Conservation (phyloP, 345 rosid genomes). For the Conringia planisiliqua region DNA sequence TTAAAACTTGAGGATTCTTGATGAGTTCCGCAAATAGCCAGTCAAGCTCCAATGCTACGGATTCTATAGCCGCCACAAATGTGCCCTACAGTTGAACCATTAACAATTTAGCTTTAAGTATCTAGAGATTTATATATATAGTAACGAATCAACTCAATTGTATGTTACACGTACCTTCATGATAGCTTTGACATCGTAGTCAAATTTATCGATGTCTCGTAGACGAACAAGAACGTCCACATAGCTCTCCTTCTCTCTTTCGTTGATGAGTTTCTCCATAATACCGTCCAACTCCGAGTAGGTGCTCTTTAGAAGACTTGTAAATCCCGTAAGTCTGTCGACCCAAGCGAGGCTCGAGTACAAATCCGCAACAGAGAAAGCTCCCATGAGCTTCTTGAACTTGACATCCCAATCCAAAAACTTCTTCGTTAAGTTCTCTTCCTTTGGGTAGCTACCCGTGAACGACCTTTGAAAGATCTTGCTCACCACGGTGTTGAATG, state of each 20-base stretch:
- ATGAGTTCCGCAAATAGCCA: conserved; percentile 31
- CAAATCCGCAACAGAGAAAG: conserved; percentile 16
- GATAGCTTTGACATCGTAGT: conserved; percentile 35
- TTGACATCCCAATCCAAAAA: conserved; percentile 43
- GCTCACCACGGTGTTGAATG: conserved; percentile 4
- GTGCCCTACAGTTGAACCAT: conserved; percentile 18
- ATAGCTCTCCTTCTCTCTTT: conserved; percentile 20
- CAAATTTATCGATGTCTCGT: conserved; percentile 18
- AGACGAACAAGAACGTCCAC: conserved; percentile 31
- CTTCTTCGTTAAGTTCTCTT: conserved; percentile 39
- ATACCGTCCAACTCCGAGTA: conserved; percentile 16
- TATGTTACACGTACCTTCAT: conserved; percentile 16
- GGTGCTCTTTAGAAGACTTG: background rate
- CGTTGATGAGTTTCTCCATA: conserved; percentile 26
- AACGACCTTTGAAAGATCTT: conserved; percentile 44
- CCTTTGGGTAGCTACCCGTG: conserved; percentile 34
- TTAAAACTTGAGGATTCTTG: conserved; percentile 15
- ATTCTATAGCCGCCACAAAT: conserved; percentile 29
- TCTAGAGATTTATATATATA: background rate
- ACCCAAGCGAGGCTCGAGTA: conserved; percentile 27
- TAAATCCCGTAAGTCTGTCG: conserved; percentile 18
- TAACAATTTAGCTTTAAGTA: background rate
- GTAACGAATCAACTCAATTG: background rate
- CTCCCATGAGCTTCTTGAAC: conserved; percentile 34
- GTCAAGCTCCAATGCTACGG: conserved; percentile 24